Conservation (phyloP, 1,284 basidiomycete genomes). For the Xerocomus nothofagi region DNA sequence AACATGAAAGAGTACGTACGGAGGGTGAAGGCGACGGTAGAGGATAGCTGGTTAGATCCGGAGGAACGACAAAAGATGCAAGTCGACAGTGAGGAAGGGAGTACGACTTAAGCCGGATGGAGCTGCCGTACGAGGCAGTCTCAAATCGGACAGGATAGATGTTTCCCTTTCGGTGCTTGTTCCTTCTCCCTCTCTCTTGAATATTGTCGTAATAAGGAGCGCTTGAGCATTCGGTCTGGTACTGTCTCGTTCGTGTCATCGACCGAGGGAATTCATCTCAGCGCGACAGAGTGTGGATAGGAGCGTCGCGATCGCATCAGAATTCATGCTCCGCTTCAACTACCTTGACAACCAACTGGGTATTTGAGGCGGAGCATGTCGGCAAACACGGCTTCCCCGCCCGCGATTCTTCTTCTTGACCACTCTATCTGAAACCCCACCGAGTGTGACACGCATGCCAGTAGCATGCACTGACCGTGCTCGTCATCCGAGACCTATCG, state of each 20-base stretch:
- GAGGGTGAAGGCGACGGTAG: constrained; percentile 87
- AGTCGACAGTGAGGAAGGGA: constrained; percentile 25
- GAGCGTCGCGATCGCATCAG: too few species aligned
- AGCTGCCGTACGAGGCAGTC: neutral
- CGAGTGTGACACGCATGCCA: too few species aligned
- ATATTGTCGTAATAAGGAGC: neutral
- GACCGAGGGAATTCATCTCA: too few species aligned
- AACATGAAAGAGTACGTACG: constrained; percentile 99
- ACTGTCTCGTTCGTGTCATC: neutral
- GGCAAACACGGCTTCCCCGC: too few species aligned
- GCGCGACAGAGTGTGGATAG: too few species aligned
- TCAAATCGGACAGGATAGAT: neutral
- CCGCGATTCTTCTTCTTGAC: too few species aligned
- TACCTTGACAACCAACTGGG: too few species aligned
- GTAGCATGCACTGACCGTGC: neutral
- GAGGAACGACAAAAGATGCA: constrained; percentile 59
- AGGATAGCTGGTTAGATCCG: constrained; percentile 88
- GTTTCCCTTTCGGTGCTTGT: neutral
- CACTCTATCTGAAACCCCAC: too few species aligned
- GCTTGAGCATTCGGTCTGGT: neutral
- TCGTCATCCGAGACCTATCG: too few species aligned
- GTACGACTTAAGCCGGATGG: constrained; percentile 1
- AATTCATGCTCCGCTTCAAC: too few species aligned
- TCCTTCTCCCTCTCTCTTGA: neutral
- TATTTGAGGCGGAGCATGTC: too few species aligned